These are phyloP conservation scores for Mycoemilia scoparia DNA, from an alignment of 192 early-diverging fungal genomes.

Conservation along the genomic window DNA sequence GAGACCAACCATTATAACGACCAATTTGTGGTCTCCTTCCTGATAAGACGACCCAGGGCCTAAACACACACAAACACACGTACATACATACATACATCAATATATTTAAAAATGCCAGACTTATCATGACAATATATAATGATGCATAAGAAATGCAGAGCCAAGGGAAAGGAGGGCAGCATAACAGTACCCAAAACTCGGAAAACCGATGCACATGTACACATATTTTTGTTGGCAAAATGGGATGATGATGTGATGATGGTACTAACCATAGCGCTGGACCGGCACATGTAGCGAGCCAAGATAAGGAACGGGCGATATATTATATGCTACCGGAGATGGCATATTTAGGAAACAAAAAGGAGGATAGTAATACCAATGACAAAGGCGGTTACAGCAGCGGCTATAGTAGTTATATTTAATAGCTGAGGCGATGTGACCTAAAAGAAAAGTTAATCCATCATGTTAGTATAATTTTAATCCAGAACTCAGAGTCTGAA, in stretches of 20 bases:
- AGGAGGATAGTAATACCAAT: background rate
- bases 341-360: background rate
- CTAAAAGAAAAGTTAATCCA: too few species aligned
- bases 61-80: background rate
- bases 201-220: background rate
- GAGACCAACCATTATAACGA: constrained; percentile 93
- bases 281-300: background rate
- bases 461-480: too few species aligned
- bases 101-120: background rate
- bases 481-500: too few species aligned
- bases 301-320: background rate
- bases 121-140: background rate
- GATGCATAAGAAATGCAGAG: background rate
- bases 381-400: background rate
- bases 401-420: too few species aligned
- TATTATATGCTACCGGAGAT: background rate
- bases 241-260: background rate
- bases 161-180: background rate
- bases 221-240: background rate
- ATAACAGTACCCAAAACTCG: background rate
- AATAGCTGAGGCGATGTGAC: too few species aligned
- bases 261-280: background rate
- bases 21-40: constrained; percentile 73
- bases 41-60: background rate
- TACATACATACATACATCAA: background rate